These are phyloP conservation scores for Microcyclospora pomicola DNA, from an alignment of 2,329 filamentous ascomycete genomes.

Conservation along the genomic window DNA sequence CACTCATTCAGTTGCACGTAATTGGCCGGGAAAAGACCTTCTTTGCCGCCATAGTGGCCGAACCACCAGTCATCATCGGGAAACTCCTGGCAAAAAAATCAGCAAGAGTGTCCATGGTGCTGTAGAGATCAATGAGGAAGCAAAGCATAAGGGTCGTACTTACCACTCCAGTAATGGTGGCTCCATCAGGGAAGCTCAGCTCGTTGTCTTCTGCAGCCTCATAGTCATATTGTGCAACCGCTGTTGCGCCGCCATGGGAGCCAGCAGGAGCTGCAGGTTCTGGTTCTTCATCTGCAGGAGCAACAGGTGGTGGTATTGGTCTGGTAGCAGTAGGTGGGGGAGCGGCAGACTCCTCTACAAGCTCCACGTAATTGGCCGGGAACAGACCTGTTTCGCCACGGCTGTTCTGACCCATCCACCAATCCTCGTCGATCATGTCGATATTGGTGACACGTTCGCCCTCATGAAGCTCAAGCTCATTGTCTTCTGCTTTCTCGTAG, in stretches of 20 bases:
- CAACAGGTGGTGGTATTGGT: constrained; percentile 24
- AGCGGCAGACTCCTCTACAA: constrained; percentile 44
- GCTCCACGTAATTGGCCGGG: constrained; percentile 92
- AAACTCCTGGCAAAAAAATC: constrained; percentile 51
- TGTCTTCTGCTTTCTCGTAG: constrained; percentile 95
- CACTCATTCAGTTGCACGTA: constrained; percentile 37
- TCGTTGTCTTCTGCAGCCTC: constrained; percentile 91
- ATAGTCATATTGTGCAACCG: constrained; percentile 85
- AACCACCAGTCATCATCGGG: constrained; percentile 99
- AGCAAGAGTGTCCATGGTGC: constrained; percentile 10
- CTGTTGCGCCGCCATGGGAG: constrained; percentile 38
- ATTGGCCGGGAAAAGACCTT: constrained; percentile 61
- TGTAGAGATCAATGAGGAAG: neutral
- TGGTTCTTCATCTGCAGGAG: constrained; percentile 11
- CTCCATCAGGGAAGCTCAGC: constrained; percentile 76
- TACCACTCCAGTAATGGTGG: constrained; percentile 64
- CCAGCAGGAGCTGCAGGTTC: constrained; percentile 20
- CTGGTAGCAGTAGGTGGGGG: constrained; percentile 23
- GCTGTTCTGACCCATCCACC: constrained; percentile 93
- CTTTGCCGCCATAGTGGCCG: constrained; percentile 64
- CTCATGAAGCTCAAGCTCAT: constrained; percentile 83
- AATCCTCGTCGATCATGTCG: constrained; percentile 94
- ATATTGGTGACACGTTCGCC: constrained; percentile 83
- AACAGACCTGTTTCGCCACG: constrained; percentile 79
- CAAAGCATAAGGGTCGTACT: constrained; percentile 23